These are phyloP conservation scores for Angophora floribunda DNA, from an alignment of 345 rosid species.

Conservation along the genomic window DNA sequence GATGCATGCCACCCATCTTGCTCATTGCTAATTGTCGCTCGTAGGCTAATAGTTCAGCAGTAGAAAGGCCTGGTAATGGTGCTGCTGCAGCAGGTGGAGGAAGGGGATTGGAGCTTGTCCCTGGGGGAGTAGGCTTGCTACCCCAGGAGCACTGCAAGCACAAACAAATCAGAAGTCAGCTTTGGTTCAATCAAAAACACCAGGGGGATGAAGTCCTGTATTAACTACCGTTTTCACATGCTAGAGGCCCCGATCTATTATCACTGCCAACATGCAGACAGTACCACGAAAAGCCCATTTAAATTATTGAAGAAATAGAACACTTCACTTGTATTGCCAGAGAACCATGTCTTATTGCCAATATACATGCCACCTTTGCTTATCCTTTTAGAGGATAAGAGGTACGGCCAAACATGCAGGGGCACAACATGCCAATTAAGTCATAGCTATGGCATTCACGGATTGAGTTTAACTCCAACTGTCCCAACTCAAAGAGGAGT, in stretches of 20 bases:
- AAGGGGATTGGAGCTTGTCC: slow-evolving; percentile 83
- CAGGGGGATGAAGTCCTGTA: background rate
- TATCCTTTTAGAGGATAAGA: background rate
- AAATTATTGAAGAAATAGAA: no score
- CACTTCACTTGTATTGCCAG: no score
- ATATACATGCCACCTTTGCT: background rate
- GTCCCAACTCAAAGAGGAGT: no score
- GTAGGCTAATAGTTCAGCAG: slow-evolving; percentile 63
- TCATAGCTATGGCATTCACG: background rate
- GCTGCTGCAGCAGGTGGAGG: slow-evolving; percentile 76
- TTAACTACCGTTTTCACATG: background rate
- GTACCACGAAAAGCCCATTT: background rate
- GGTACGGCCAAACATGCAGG: no score
- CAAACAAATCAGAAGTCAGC: background rate
- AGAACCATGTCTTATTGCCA: background rate
- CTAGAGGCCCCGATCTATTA: background rate
- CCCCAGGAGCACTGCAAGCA: slow-evolving; percentile 84
- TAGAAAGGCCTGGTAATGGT: slow-evolving; percentile 52
- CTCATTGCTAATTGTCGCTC: slow-evolving; percentile 73
- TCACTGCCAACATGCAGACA: background rate
- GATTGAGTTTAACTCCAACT: no score
- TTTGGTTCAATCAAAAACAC: background rate
- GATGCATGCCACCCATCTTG: slow-evolving; percentile 82
- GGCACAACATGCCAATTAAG: background rate
- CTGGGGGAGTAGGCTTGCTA: slow-evolving; percentile 82